A percentile compares a stretch with the other conserved stretches of the same genome.
Conservation (phyloP, 495 filamentous ascomycete genomes). For the Penicillium cataractarum region DNA sequence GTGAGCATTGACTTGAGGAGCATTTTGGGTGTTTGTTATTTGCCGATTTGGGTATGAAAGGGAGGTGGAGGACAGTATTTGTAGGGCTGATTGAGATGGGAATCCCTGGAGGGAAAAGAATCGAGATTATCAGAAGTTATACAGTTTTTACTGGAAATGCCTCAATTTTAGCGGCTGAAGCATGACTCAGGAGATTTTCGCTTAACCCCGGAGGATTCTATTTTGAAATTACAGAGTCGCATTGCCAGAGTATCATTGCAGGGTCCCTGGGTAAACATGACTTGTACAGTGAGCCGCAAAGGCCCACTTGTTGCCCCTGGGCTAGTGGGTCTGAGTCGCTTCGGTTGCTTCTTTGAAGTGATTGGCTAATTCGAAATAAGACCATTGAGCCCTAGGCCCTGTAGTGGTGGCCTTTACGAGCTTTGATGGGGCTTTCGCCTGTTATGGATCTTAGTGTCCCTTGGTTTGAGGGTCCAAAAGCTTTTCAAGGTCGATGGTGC, state of each 20-base stretch:
- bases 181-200: neutral
- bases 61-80: neutral
- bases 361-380: neutral
- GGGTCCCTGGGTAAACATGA: neutral
- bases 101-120: neutral
- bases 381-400: neutral
- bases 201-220: neutral
- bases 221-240: slow-evolving; percentile 1
- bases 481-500: neutral
- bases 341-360: neutral
- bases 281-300: neutral
- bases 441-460: neutral
- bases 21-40: slow-evolving; percentile 4
- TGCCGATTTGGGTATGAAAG: neutral
- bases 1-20: slow-evolving; percentile 16
- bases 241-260: neutral
- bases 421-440: neutral
- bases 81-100: neutral
- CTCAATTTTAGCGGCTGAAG: neutral
- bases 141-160: too few species aligned
- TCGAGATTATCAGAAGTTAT: neutral
- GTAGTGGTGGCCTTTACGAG: neutral
- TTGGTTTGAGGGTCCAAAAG: neutral
- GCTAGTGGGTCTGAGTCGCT: neutral
- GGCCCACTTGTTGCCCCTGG: neutral